phyloP scores from a whole-genome alignment of 768 basidiomycete species.

The Lactarius sanguifluus region DNA sequence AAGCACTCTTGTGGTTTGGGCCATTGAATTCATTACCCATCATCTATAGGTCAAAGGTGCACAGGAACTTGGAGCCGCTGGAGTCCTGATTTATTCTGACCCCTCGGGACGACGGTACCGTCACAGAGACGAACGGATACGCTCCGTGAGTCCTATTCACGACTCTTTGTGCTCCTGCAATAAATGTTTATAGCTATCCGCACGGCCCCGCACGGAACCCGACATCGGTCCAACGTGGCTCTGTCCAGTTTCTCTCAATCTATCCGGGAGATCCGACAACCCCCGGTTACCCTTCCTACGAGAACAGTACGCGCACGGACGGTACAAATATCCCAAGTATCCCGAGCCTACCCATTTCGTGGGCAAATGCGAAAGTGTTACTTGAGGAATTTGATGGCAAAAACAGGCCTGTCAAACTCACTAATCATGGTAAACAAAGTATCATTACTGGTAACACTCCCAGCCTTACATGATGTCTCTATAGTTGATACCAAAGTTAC shows the following conservation, averaged over 20 bases:
- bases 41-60: conserved; percentile 68
- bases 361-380: conserved; percentile 71
- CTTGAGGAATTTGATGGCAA: conserved; percentile 48
- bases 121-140: conserved; percentile 75
- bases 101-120: conserved; percentile 81
- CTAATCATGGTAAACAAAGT: conserved; percentile 50
- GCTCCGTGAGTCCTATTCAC: conserved; percentile 41
- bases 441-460: background rate
- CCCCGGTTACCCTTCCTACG: conserved; percentile 84
- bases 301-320: conserved; percentile 65
- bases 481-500: conserved; percentile 74
- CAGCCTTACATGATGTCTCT: background rate
- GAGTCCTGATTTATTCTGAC: conserved; percentile 81
- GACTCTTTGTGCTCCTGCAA: background rate
- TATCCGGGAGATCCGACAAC: conserved; percentile 80
- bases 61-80: conserved; percentile 77
- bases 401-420: conserved; percentile 49
- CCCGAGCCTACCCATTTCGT: conserved; percentile 88
- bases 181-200: conserved; percentile 52
- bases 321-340: conserved; percentile 67
- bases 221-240: conserved; percentile 81
- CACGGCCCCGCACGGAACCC: conserved; percentile 87
- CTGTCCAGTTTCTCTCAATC: conserved; percentile 64
- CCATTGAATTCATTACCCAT: background rate
- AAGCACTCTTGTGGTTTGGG: conserved; percentile 14